These are phyloP conservation scores for Bolboschoenoplectus hybrid DNA, from an alignment of 202 grass and related monocot genomes.

Conservation along the genomic window DNA sequence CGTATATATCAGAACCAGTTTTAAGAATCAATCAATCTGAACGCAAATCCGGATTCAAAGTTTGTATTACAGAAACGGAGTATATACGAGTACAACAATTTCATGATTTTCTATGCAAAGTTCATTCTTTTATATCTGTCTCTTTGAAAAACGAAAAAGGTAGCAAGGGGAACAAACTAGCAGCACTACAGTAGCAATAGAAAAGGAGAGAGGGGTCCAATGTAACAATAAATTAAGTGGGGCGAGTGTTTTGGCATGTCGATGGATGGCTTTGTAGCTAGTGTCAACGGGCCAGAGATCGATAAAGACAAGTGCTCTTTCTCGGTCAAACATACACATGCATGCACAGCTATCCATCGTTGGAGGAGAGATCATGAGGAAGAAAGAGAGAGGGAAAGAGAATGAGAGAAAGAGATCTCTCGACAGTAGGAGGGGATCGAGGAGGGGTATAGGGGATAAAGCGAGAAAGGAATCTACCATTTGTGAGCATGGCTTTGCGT, in stretches of 20 bases:
- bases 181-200: neutral
- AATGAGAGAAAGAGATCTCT: constrained; percentile 25
- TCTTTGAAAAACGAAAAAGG: neutral
- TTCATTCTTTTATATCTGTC: neutral
- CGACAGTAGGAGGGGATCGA: neutral
- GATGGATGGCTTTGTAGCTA: neutral
- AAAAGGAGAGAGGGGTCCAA: neutral
- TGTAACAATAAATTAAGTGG: neutral
- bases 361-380: constrained; percentile 3
- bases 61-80: neutral
- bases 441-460: constrained; percentile 23
- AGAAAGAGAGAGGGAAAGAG: neutral
- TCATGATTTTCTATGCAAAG: neutral
- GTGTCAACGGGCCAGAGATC: constrained; percentile 51
- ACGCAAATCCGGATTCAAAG: neutral
- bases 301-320: constrained; percentile 47
- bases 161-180: neutral
- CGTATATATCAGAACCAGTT: neutral
- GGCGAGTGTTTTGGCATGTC: neutral
- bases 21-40: neutral
- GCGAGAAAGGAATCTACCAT: constrained; percentile 15
- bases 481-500: constrained; percentile 27
- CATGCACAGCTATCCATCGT: constrained; percentile 13
- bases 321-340: constrained; percentile 43
- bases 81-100: neutral